Evolutionary conservation across 2,329 filamentous ascomycete species (phyloP).

Genomic region (Colletotrichum sp.): DNA sequence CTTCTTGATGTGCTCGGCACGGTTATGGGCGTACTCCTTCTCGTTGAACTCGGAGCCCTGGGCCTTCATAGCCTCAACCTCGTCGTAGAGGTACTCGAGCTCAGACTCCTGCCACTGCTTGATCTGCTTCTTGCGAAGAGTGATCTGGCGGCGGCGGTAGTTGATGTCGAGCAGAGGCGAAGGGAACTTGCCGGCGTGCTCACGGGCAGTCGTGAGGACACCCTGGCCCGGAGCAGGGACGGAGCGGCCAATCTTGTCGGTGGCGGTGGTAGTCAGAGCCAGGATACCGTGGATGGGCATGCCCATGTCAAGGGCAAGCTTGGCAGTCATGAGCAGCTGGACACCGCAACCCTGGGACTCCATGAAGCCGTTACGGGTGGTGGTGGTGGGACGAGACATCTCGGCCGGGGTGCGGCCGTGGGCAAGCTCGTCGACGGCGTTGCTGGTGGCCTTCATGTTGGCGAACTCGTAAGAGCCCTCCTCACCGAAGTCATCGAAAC

Average conservation of each 20-base stretch:
- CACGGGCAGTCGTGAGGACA: constrained; percentile 93
- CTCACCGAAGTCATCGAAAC: constrained; percentile 99
- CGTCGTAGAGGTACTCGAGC: constrained; percentile 89
- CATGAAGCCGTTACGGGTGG: constrained; percentile 98
- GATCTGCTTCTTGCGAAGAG: constrained; percentile 92
- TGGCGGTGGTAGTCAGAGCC: constrained; percentile 92
- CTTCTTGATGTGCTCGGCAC: constrained; percentile 83
- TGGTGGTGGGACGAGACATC: constrained; percentile 98
- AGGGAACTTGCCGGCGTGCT: constrained; percentile 89
- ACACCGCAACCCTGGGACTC: constrained; percentile 98
- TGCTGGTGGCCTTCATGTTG: constrained; percentile 99
- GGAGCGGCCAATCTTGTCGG: constrained; percentile 98
- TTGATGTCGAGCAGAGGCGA: constrained; percentile 97
- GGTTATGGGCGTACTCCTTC: constrained; percentile 84
- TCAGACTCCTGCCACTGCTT: constrained; percentile 97
- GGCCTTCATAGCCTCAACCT: constrained; percentile 88
- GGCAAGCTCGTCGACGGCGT: constrained; percentile 93
- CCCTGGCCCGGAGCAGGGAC: constrained; percentile 96
- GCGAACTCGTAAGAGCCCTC: constrained; percentile 99
- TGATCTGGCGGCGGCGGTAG: constrained; percentile 93
- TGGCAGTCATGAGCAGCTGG: constrained; percentile 97
- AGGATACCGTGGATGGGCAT: constrained; percentile 96
- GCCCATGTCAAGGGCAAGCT: constrained; percentile 96
- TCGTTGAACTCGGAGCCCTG: constrained; percentile 78
- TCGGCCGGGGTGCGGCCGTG: constrained; percentile 94